A percentile compares a stretch with the other conserved stretches of the same genome.
These are phyloP conservation scores for Penicillium dipodomyicola DNA, from an alignment of 495 filamentous ascomycete genomes.

Conservation along the genomic window DNA sequence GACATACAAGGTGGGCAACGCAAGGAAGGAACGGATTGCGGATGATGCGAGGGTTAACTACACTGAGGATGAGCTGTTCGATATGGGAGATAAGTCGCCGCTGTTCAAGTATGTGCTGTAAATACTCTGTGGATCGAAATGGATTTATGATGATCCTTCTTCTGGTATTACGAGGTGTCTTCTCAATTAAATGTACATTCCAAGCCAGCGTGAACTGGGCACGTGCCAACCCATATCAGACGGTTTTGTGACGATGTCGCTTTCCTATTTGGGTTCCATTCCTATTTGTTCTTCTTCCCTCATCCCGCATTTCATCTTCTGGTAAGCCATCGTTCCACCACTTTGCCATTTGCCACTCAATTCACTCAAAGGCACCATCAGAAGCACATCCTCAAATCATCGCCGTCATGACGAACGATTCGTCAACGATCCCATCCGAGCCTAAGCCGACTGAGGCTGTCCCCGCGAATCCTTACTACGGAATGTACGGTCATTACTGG, in stretches of 20 bases:
- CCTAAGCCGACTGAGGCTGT: not conserved
- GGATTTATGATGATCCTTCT: not conserved
- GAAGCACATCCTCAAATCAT: not conserved
- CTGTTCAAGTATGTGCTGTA: constrained; percentile 48
- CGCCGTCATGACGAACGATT: not conserved
- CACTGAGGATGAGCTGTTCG: constrained; percentile 51
- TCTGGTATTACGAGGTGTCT: not conserved
- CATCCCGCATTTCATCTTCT: too few species aligned
- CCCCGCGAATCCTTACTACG: not conserved
- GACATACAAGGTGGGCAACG: constrained; percentile 4
- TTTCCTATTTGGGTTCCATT: not conserved
- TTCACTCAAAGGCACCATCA: not conserved
- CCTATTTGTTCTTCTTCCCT: not conserved
- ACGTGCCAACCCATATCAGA: not conserved
- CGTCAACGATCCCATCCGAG: not conserved
- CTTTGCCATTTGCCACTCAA: not conserved
- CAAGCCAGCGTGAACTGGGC: not conserved
- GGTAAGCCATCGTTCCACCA: not conserved
- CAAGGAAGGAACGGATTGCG: not conserved
- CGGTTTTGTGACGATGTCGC: not conserved
- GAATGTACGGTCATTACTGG: not conserved
- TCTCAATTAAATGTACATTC: not conserved
- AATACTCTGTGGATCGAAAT: not conserved
- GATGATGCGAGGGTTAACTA: constrained; percentile 40
- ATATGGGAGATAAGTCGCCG: constrained; percentile 52